Conservation (phyloP, 1,139 yeast species). For the Saccharomyces pastorianus region DNA sequence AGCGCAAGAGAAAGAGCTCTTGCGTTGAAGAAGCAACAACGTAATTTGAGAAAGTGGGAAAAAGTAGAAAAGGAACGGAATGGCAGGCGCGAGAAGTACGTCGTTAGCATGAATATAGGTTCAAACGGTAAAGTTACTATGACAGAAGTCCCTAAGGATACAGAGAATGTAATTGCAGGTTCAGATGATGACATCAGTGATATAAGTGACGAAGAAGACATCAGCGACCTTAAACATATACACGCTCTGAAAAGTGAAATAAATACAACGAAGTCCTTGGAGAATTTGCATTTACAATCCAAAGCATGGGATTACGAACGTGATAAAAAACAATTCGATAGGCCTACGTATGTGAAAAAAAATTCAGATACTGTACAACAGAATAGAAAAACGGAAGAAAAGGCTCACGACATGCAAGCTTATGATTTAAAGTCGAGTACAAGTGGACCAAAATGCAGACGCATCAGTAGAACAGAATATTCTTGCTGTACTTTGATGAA, state of each 20-base stretch:
- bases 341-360: slow-evolving; percentile 28
- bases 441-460: slow-evolving; percentile 14
- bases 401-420: not conserved
- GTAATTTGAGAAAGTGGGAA: slow-evolving; percentile 55
- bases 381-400: not conserved
- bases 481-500: slow-evolving; percentile 16
- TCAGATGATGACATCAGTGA: slow-evolving; percentile 25
- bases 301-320: slow-evolving; percentile 53
- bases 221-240: slow-evolving; percentile 28
- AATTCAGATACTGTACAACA: not conserved
- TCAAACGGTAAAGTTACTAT: slow-evolving; percentile 62
- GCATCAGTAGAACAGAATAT: slow-evolving; percentile 22
- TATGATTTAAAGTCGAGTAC: slow-evolving; percentile 17
- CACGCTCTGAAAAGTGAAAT: slow-evolving; percentile 33
- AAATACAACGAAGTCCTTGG: slow-evolving; percentile 27
- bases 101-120: slow-evolving; percentile 65
- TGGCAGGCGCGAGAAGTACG: slow-evolving; percentile 62
- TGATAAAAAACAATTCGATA: slow-evolving; percentile 43
- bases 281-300: slow-evolving; percentile 30
- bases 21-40: slow-evolving; percentile 72
- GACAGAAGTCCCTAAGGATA: slow-evolving; percentile 21
- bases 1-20: slow-evolving; percentile 83
- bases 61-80: slow-evolving; percentile 48
- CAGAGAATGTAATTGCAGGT: slow-evolving; percentile 15
- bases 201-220: slow-evolving; percentile 29